Conservation (phyloP, 495 filamentous ascomycete genomes). For the Aspergillus ellipticus region DNA sequence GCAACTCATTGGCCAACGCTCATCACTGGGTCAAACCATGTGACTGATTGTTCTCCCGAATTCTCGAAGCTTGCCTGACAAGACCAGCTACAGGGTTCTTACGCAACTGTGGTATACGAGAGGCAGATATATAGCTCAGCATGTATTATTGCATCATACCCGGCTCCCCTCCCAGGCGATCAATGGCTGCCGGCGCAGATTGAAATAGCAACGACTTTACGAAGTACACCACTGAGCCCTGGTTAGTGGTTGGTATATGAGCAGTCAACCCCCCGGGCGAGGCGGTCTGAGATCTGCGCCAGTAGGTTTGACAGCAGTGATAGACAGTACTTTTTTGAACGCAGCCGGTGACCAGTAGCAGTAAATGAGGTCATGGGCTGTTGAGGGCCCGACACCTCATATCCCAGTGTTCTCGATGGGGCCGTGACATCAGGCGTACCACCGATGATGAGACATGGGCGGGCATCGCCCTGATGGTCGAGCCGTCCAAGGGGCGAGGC, state of each 20-base stretch:
- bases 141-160: too few relatives aligned
- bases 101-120: too few relatives aligned
- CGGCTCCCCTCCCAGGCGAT: too few relatives aligned
- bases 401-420: background rate
- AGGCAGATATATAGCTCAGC: too few relatives aligned
- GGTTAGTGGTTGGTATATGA: background rate
- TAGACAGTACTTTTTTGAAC: background rate
- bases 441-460: background rate
- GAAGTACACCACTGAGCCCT: too few relatives aligned
- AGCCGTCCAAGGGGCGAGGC: background rate
- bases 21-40: too few relatives aligned
- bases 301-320: background rate
- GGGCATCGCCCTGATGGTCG: background rate
- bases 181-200: too few relatives aligned
- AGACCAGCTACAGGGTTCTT: too few relatives aligned
- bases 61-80: too few relatives aligned
- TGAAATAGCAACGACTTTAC: too few relatives aligned
- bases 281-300: background rate
- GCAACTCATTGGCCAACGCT: too few relatives aligned
- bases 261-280: background rate
- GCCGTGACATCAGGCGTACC: background rate
- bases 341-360: background rate
- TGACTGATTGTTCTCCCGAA: too few relatives aligned
- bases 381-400: background rate
- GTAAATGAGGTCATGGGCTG: background rate